Evolutionary conservation across 1,284 basidiomycete genomes (phyloP), one percentile per base, ranked within the genome.

Genomic region (Puccinia triticina): DNA sequence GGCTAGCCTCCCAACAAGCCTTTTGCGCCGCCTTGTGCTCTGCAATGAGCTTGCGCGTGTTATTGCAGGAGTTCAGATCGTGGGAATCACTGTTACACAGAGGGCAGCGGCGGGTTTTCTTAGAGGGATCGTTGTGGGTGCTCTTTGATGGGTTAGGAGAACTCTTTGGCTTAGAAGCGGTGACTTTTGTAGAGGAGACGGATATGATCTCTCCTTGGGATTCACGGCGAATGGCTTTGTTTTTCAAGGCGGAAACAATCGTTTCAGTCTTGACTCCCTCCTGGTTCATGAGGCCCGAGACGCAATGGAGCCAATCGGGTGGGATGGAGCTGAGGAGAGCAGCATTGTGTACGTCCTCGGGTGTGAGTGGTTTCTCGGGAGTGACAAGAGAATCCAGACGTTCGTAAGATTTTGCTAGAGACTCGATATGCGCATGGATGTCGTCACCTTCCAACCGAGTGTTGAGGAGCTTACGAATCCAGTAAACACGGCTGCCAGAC

Each of bases 281-380:
- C n/a, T 74, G 3, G 53, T 74, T 74, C 5, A 74, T 26, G 48
- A 74, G 72, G 23, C 40, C 40, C 3, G 48, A 74, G 23, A 74
- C 32, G 50, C 72, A 74, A 21, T 21, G n/a, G 3, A 74, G 10
- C 72, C 72, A 74, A 29, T 74, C 32, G 48, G 2, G 3, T 2
- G 72, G 72, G 23, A 74, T 10, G 12, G 72, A 74, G 23, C 7
- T 74, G 46, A 74, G n/a, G 2, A 74, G 48, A 23, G 46, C 72
- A 7, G 72, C 32, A 18, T 7, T 29, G 48, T 74, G 48, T 16
- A 74, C 48, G 11, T 74, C 34, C 10, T 74, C 72, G 11, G 48
- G 4, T 5, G 72, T 74, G 48, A 74, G 72, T 8, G 72, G 72
- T 2, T 74, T 74, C 7, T 11, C 18, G 18, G 40, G 11, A 34